Conservation (phyloP, 108 stramenopile genomes). For the Nitzschia sp. region DNA sequence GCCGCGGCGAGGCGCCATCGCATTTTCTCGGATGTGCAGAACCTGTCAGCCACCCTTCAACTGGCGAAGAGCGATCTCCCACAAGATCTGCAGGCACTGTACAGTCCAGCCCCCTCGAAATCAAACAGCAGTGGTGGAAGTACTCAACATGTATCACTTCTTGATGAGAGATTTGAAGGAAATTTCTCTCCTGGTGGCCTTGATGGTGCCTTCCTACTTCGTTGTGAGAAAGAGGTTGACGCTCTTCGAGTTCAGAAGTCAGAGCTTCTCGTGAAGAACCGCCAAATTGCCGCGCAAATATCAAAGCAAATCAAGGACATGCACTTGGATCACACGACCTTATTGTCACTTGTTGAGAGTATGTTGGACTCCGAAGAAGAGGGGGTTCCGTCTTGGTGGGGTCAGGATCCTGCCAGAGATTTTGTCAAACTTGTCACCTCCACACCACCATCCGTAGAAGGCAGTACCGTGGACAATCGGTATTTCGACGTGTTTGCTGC, state of each 20-base stretch:
- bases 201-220: conserved; percentile 39
- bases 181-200: conserved; percentile 16
- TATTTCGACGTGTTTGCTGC: conserved; percentile 5
- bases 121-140: background rate
- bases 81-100: conserved; percentile 11
- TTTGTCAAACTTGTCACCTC: background rate
- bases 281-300: conserved; percentile 35
- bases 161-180: background rate
- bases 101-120: conserved; percentile 18
- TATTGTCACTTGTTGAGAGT: conserved; percentile 34
- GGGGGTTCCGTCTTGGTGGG: conserved; percentile 9
- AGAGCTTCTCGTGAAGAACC: conserved; percentile 44
- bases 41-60: conserved; percentile 19
- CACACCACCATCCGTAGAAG: background rate
- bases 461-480: background rate
- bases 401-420: background rate
- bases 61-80: conserved; percentile 23
- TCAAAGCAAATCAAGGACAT: conserved; percentile 45
- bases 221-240: conserved; percentile 59
- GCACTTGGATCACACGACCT: conserved; percentile 42
- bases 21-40: conserved; percentile 31
- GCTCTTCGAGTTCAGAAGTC: conserved; percentile 58
- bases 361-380: background rate
- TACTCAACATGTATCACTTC: background rate
- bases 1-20: conserved; percentile 39